A percentile compares a stretch with the other conserved stretches of the same genome.
phyloP scores from a whole-genome alignment of 306 rosid genomes.

The Castanopsis chinensis region DNA sequence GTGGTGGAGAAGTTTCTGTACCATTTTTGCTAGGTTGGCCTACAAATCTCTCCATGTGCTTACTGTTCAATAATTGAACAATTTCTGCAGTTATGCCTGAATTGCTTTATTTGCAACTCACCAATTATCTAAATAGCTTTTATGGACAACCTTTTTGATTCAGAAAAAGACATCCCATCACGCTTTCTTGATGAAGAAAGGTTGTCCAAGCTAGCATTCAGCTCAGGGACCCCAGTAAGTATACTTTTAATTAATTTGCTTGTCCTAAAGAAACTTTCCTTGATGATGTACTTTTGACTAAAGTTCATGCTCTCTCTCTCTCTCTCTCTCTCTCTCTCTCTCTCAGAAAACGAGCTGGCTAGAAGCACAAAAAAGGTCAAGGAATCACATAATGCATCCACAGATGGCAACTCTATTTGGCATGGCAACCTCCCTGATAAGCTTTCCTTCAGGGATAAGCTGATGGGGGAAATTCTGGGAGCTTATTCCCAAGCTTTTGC shows the following conservation, averaged over 20 bases:
- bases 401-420: too few relatives aligned
- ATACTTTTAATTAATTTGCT: neutral
- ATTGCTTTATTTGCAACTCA: slow-evolving; percentile 5
- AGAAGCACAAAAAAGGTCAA: too few relatives aligned
- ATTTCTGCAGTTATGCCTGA: slow-evolving; percentile 12
- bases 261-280: neutral
- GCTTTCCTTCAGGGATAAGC: too few relatives aligned
- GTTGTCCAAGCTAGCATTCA: slow-evolving; percentile 56
- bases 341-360: too few relatives aligned
- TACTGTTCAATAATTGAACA: neutral
- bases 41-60: slow-evolving; percentile 9
- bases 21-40: slow-evolving; percentile 89
- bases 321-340: too few relatives aligned
- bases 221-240: slow-evolving; percentile 72
- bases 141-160: slow-evolving; percentile 15
- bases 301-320: too few relatives aligned
- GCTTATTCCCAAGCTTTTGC: too few relatives aligned
- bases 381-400: too few relatives aligned
- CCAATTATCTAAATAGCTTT: slow-evolving; percentile 2
- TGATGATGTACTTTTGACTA: neutral
- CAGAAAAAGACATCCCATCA: slow-evolving; percentile 93
- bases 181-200: slow-evolving; percentile 65
- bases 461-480: too few relatives aligned
- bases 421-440: too few relatives aligned
- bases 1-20: slow-evolving; percentile 95